These are phyloP conservation scores for Neostapfia colusana DNA, from an alignment of 176 grass and related monocot species.

Conservation along the genomic window DNA sequence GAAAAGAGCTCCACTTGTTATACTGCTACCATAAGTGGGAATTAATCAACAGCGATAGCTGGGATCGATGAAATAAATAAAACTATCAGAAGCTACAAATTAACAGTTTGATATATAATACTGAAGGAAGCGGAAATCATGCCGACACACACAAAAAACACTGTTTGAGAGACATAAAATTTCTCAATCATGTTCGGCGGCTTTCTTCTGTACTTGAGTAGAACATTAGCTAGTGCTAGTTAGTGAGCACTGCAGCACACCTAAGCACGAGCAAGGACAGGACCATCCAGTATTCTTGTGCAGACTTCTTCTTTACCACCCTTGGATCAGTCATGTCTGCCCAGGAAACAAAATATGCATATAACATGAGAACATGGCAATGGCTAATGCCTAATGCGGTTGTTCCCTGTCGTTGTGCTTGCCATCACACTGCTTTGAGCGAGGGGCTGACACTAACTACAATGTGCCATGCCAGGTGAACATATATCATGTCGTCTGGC, in stretches of 20 bases:
- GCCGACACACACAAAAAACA: not conserved
- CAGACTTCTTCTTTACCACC: conserved; percentile 14
- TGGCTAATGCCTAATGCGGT: not conserved
- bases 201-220: conserved; percentile 33
- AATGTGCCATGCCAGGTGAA: conserved; percentile 16
- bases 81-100: conserved; percentile 22
- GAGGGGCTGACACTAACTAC: conserved; percentile 23
- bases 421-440: conserved; percentile 21
- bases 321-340: conserved; percentile 41
- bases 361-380: conserved; percentile 1
- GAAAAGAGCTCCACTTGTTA: conserved; percentile 49
- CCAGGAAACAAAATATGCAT: conserved; percentile 15
- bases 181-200: conserved; percentile 18
- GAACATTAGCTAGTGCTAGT: conserved; percentile 37
- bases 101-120: conserved; percentile 7
- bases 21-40: conserved; percentile 42
- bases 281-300: conserved; percentile 18
- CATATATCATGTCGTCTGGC: conserved; percentile 29
- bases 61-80: conserved; percentile 18
- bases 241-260: conserved; percentile 31
- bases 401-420: conserved; percentile 25
- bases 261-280: conserved; percentile 16
- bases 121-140: conserved; percentile 10
- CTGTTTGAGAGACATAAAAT: not conserved
- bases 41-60: conserved; percentile 50